Base-by-base conservation (phyloP, 2,329 filamentous ascomycete genomes). In the Sarocladiaceae sp. region DNA sequence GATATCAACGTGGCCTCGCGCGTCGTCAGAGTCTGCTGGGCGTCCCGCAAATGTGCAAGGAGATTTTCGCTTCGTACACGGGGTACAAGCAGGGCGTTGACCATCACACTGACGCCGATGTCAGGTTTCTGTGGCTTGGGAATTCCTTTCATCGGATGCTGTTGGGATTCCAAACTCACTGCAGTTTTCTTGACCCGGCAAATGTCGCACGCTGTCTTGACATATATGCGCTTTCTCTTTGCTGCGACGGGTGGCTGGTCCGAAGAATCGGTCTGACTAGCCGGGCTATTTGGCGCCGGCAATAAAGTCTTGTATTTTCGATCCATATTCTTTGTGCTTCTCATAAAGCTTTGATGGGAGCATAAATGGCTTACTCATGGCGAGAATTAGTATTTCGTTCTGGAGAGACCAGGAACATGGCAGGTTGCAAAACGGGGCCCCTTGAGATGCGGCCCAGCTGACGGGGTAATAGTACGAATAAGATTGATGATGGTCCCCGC, bases 171-270 rank as follows among this genome's bases (percentile, higher is more conserved):
- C 19, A n/a, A 12, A 49, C 45, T 24, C 19, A 49, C 47, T n/a
- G 45, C 46, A 15, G 45, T 44, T 33, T 50, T 50, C 43, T 47
- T 47, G 15, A 27, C 15, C 4, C 48, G 45, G 20, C 48, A 50
- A 4, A 33, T 24, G 24, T 50, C 46, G 40, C 48, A 50, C 10
- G 48, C 48, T 2, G 43, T 23, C 37, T 50, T 50, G 20, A 50
- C 48, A 26, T 50, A 44, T 12, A 26, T 19, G 16, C 48, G 35
- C 31, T 47, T 47, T 16, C 43, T 31, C 13, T 32, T 43, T 9
- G 32, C 13, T 34, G 21, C n/a, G 11, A 37, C 33, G 12, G 27
- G 21, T 15, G 29, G 16, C 18, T 26, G 29, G 11, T 44, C 21
- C n/a, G 12, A n/a, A 13, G 42, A n/a, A 11, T 44, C 42, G 11